Evolutionary conservation across 768 basidiomycete genomes (phyloP), one percentile per base, ranked within the genome.

Genomic region (Panus rudis): DNA sequence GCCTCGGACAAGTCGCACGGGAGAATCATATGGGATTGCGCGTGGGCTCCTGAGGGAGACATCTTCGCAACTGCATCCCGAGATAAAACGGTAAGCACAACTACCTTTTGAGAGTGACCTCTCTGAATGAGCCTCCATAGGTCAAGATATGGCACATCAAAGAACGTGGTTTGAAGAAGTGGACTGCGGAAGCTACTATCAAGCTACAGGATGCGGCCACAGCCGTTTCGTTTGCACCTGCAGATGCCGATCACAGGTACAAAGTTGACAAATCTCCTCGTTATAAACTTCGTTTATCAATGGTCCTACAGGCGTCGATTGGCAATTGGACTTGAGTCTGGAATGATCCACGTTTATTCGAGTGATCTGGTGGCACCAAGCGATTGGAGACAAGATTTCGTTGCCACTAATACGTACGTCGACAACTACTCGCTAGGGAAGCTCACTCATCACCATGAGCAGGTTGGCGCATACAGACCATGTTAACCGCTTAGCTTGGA

Each of bases 1-100:
- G 76, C 78, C 4, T 72, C 76, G 13, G 79, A 92, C 45, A 94
- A 89, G 63, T 81, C 89, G 0, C 96, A 98, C 62, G 75, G 76
- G 1, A 76, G 96, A 28, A 96, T 99, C 55, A 85, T 99, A 26
- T 93, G 96, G 92, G 96, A 98, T 59, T 89, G 87, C 55, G 78
- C 81, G 12, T 99, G 93, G 92, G 72, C 85, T 1, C 56, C 65
- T 1, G 82, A 89, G 51, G 79, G 81, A 6, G 75, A 81, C 52
- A 55, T 84, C 13, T 99, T 99, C 56, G 92, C 81, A 10, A 98
- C 96, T 2, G 93, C 89, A 1, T 92, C 93, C 3, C 76, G 96
- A 32, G 96, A 99, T 63, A 98, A 94, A 67, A 90, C 88, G 12
- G 93, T 90, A 51, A 43, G 75, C 51, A 23, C n/a, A 30, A 30